phyloP scores from a whole-genome alignment of 73 alveolate genomes.

The Blepharisma japonicum region DNA sequence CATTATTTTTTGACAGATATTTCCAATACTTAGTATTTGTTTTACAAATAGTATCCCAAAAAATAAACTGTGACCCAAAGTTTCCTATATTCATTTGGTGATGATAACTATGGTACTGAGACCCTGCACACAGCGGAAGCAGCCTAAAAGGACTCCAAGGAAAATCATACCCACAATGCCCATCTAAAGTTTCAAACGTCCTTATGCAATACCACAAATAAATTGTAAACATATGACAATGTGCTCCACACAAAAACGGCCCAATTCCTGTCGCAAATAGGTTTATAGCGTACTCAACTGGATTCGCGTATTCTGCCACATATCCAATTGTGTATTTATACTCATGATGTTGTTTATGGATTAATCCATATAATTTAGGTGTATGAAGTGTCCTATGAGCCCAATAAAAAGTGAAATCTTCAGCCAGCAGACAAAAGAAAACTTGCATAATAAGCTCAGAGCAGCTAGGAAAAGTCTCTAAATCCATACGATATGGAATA shows the following conservation, averaged over 20 bases:
- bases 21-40: slow-evolving; percentile 14
- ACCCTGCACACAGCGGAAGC: not conserved
- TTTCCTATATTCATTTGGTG: slow-evolving; percentile 33
- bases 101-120: slow-evolving; percentile 32
- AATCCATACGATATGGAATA: slow-evolving; percentile 14
- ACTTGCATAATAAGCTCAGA: not conserved
- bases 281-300: slow-evolving; percentile 40
- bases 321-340: slow-evolving; percentile 37
- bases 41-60: slow-evolving; percentile 28
- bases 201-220: slow-evolving; percentile 41
- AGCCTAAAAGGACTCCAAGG: slow-evolving; percentile 41
- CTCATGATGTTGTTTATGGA: slow-evolving; percentile 53
- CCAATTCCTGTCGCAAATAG: not conserved
- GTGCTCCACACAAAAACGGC: slow-evolving; percentile 28
- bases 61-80: slow-evolving; percentile 17
- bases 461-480: slow-evolving; percentile 16
- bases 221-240: slow-evolving; percentile 46
- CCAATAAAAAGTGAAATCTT: slow-evolving; percentile 43
- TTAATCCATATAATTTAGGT: slow-evolving; percentile 37
- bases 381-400: slow-evolving; percentile 51
- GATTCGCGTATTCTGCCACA: slow-evolving; percentile 53
- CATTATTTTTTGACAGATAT: slow-evolving; percentile 3
- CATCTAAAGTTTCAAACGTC: slow-evolving; percentile 53
- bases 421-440: slow-evolving; percentile 27
- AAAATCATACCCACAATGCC: slow-evolving; percentile 65